Conservation (phyloP, 352 stramenopile species). For the Globisporangium carolinianum region DNA sequence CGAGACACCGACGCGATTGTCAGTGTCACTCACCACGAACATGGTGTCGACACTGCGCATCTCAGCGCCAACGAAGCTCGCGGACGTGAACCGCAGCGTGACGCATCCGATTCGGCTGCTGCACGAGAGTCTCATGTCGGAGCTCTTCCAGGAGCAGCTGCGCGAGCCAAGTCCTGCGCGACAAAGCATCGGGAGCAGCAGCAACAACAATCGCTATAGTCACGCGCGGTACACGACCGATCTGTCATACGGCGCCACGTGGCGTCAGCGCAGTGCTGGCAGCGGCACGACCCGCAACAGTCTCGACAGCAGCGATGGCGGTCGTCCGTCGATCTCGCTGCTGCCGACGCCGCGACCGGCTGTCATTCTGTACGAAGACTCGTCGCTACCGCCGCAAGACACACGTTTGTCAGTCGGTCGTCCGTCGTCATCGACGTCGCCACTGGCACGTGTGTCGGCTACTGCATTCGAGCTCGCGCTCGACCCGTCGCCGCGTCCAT, state of each 20-base stretch:
- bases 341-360: slow-evolving; percentile 5
- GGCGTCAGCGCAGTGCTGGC: background rate
- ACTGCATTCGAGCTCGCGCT: background rate
- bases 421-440: background rate
- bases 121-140: slow-evolving; percentile 31
- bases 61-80: slow-evolving; percentile 1
- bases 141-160: slow-evolving; percentile 39
- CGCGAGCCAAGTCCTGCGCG: slow-evolving; percentile 11
- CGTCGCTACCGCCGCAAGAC: background rate
- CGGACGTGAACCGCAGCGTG: slow-evolving; percentile 6
- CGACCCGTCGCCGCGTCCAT: background rate
- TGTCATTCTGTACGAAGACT: slow-evolving; percentile 10
- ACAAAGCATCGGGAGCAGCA: slow-evolving; percentile 4
- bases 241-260: too few relatives aligned
- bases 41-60: background rate
- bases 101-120: slow-evolving; percentile 22
- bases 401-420: background rate
- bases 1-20: background rate
- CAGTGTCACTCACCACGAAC: background rate
- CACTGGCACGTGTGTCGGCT: background rate
- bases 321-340: slow-evolving; percentile 6
- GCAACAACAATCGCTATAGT: background rate
- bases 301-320: background rate
- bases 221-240: background rate
- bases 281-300: slow-evolving; percentile 1